These are phyloP conservation scores for Mollisia scopiformis DNA, from an alignment of 2,329 filamentous ascomycete genomes.

Conservation along the genomic window DNA sequence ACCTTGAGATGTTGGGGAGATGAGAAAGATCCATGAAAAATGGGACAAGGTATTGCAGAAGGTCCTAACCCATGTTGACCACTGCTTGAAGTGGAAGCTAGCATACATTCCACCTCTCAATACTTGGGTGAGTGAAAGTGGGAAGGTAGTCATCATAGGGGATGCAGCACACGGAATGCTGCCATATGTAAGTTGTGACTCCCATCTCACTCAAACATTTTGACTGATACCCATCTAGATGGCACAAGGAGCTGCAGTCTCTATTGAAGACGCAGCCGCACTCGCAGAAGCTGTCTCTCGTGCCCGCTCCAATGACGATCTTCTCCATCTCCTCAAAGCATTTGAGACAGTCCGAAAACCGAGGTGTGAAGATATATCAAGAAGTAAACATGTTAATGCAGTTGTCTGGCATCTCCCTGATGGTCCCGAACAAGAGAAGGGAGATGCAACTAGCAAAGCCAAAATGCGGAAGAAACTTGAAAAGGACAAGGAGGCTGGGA, in stretches of 20 bases:
- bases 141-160: constrained; percentile 43
- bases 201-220: neutral
- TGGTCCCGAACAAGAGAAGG: constrained; percentile 56
- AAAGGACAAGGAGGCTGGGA: neutral
- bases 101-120: constrained; percentile 42
- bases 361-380: constrained; percentile 54
- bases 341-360: constrained; percentile 50
- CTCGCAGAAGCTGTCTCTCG: constrained; percentile 58
- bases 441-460: constrained; percentile 49
- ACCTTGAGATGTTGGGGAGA: constrained; percentile 58
- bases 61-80: constrained; percentile 50
- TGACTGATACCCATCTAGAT: constrained; percentile 44
- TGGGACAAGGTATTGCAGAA: constrained; percentile 61
- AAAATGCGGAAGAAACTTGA: constrained; percentile 54
- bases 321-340: constrained; percentile 44
- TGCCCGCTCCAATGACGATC: constrained; percentile 44
- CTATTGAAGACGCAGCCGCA: constrained; percentile 68
- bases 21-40: constrained; percentile 50
- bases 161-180: constrained; percentile 66
- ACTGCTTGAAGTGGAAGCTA: constrained; percentile 69
- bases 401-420: constrained; percentile 50
- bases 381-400: constrained; percentile 55
- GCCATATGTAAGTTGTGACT: constrained; percentile 35
- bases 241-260: constrained; percentile 66
- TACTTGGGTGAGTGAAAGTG: constrained; percentile 12